phyloP scores from a whole-genome alignment of 2,329 filamentous ascomycete species.

The Aspergillus spinulosporus region DNA sequence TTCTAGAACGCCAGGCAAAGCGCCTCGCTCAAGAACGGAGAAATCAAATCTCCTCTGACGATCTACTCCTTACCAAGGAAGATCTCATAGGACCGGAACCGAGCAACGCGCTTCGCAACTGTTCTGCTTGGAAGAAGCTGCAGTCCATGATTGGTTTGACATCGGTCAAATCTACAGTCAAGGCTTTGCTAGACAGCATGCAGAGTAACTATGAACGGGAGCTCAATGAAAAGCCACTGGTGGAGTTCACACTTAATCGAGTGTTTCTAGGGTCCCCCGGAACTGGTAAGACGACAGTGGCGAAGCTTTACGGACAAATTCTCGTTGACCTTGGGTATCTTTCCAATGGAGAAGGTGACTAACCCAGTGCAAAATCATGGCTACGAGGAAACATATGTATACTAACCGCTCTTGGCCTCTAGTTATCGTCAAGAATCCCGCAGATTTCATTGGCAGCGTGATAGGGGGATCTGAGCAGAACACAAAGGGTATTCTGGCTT shows the following conservation, averaged over 20 bases:
- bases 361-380: background rate
- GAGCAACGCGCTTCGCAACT: slow-evolving; percentile 52
- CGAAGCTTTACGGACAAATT: slow-evolving; percentile 69
- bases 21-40: slow-evolving; percentile 55
- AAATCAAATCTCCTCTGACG: slow-evolving; percentile 46
- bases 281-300: slow-evolving; percentile 75
- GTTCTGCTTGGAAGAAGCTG: slow-evolving; percentile 59
- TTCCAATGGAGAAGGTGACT: slow-evolving; percentile 66
- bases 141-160: slow-evolving; percentile 60
- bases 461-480: slow-evolving; percentile 69
- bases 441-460: slow-evolving; percentile 67
- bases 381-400: background rate
- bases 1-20: slow-evolving; percentile 60
- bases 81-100: slow-evolving; percentile 73
- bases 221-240: slow-evolving; percentile 58
- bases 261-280: slow-evolving; percentile 72
- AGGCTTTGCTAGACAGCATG: slow-evolving; percentile 61
- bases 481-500: slow-evolving; percentile 69
- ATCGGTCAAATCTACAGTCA: slow-evolving; percentile 63
- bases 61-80: slow-evolving; percentile 62
- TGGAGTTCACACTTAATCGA: slow-evolving; percentile 65
- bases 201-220: slow-evolving; percentile 67
- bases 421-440: slow-evolving; percentile 70
- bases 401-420: slow-evolving; percentile 2
- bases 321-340: slow-evolving; percentile 67